Base-by-base conservation (phyloP, 2,329 filamentous ascomycete genomes). In the Lasiodiplodia sp. region DNA sequence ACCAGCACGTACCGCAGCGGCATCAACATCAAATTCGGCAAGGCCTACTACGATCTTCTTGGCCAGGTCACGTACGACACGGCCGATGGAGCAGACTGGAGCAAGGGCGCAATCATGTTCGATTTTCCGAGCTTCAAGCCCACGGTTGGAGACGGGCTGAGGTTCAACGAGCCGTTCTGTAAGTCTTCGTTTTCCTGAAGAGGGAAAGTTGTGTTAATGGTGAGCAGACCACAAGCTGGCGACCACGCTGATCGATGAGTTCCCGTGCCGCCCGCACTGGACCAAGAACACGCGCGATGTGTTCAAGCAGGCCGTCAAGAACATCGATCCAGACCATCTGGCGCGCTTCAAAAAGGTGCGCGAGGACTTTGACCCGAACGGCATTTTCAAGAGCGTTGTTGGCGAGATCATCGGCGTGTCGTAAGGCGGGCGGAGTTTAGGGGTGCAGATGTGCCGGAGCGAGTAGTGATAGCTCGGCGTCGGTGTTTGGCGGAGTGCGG, bases 21-120 rank as follows among this genome's bases (percentile, higher is more conserved):
- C 25, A 85, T 86, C 70, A 86, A 86, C 73, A 85, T 85, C 77
- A 85, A 85, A 75, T 85, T 86, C 68, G 84, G 84, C 49, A 82
- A 80, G 73, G 72, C 84, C 0, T 82, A 86, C 72, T 83, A 78
- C 66, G 84, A 86, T 69, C 77, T 86, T 28, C 74, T 86, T 8
- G 84, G 84, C 16, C 84, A 86, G 75, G 82, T 82, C 18, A 85
- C 83, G 11, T 82, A 81, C 65, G 79, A 81, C 71, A 86, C 84
- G 8, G 78, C 78, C 1, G 84, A 85, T 68, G 82, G 81, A 4
- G 82, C 79, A 55, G 84, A 86, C 72, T 86, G 83, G 83, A 77
- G 73, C 63, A 69, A 84, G 73, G 85, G 84, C 2, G 80, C 82
- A 23, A 85, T 87, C 72, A 87, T 86, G 84, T 84, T 87, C 70